phyloP scores from a whole-genome alignment of 140 eudicot genomes.

The Flaveria floridana region DNA sequence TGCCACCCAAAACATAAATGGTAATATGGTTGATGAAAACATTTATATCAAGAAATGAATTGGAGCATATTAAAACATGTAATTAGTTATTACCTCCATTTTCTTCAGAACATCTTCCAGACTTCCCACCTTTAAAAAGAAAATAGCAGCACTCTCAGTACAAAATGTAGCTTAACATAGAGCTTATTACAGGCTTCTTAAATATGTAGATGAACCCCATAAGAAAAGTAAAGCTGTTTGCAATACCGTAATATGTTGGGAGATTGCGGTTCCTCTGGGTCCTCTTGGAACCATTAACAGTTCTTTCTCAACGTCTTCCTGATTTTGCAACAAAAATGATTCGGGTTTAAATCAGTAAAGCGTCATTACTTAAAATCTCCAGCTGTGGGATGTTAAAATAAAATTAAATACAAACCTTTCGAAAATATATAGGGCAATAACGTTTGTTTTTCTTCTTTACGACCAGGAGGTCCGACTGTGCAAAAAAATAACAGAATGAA shows the following conservation, averaged over 20 bases:
- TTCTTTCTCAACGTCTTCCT: slow-evolving; percentile 96
- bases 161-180: not conserved
- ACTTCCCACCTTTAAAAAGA: slow-evolving; percentile 72
- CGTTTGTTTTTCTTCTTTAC: slow-evolving; percentile 84
- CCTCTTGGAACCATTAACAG: slow-evolving; percentile 62
- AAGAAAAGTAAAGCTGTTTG: not conserved
- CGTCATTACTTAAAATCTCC: not conserved
- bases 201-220: not conserved
- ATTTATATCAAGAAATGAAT: slow-evolving; percentile 15
- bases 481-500: slow-evolving; percentile 9
- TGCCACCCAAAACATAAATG: slow-evolving; percentile 32
- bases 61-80: not conserved
- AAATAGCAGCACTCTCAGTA: slow-evolving; percentile 15
- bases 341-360: slow-evolving; percentile 24
- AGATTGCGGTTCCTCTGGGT: slow-evolving; percentile 58
- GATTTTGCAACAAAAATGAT: slow-evolving; percentile 29
- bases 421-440: slow-evolving; percentile 80
- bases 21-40: not conserved
- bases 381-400: not conserved
- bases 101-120: slow-evolving; percentile 88
- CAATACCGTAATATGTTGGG: slow-evolving; percentile 74
- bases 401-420: slow-evolving; percentile 61
- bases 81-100: slow-evolving; percentile 68
- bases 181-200: not conserved
- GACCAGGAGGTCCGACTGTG: slow-evolving; percentile 83